These are phyloP conservation scores for Globisporangium middletonii DNA, from an alignment of 352 stramenopile genomes.

Conservation along the genomic window DNA sequence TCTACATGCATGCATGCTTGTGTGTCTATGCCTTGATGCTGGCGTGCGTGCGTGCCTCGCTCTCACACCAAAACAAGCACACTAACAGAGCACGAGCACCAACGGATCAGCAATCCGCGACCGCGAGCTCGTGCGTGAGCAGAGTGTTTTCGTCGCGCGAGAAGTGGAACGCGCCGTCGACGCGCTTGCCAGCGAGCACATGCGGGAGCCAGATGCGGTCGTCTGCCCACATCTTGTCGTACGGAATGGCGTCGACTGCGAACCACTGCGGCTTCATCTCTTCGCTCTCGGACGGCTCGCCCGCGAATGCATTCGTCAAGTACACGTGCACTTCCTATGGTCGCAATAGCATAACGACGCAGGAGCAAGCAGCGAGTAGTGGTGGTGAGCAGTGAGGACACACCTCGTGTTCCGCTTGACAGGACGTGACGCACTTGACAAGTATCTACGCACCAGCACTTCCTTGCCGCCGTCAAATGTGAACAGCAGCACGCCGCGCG, in stretches of 20 bases:
- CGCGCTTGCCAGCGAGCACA: constrained; percentile 56
- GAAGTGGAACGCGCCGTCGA: constrained; percentile 75
- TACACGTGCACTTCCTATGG: constrained; percentile 82
- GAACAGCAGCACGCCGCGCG: constrained; percentile 45
- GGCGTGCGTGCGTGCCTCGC: too few species aligned
- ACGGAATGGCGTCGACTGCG: constrained; percentile 53
- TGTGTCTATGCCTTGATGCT: not conserved
- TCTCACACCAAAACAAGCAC: too few species aligned
- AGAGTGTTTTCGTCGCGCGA: constrained; percentile 62
- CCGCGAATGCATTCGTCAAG: constrained; percentile 47
- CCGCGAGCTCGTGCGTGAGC: constrained; percentile 33
- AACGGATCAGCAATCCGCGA: constrained; percentile 4
- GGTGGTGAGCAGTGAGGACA: not conserved
- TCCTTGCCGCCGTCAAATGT: constrained; percentile 52
- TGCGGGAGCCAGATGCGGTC: constrained; percentile 78
- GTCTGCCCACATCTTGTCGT: constrained; percentile 83
- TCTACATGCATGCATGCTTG: not conserved
- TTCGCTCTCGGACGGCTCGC: constrained; percentile 76
- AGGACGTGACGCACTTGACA: not conserved
- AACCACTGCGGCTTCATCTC: constrained; percentile 89
- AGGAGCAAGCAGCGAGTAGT: not conserved
- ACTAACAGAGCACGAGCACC: too few species aligned
- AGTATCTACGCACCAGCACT: constrained; percentile 34
- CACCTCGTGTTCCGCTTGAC: too few species aligned
- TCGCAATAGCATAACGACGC: too few species aligned